These are phyloP conservation scores for Solanum corneliomulleri DNA, from an alignment of 257 asterid species.

Conservation along the genomic window DNA sequence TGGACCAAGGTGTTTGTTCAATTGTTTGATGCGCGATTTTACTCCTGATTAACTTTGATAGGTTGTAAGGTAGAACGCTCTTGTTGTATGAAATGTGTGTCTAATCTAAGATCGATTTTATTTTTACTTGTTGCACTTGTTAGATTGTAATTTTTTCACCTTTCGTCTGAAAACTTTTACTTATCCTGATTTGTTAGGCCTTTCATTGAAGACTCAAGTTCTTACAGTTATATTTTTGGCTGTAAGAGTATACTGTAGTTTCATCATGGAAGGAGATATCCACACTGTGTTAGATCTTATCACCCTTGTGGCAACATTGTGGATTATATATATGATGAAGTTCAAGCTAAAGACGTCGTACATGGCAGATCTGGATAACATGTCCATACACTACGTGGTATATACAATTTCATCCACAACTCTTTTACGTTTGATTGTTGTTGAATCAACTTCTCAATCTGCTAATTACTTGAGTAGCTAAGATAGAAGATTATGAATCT, in stretches of 20 bases:
- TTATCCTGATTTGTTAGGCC: constrained; percentile 29
- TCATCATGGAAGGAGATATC: constrained; percentile 63
- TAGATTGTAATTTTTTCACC: neutral
- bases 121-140: neutral
- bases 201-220: constrained; percentile 78
- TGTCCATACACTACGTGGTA: constrained; percentile 65
- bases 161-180: neutral
- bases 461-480: neutral
- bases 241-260: constrained; percentile 57
- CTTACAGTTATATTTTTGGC: constrained; percentile 72
- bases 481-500: neutral
- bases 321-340: constrained; percentile 84
- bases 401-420: neutral
- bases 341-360: constrained; percentile 64
- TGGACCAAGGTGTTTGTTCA: neutral
- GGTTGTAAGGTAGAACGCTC: neutral
- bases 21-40: neutral
- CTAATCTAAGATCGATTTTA: neutral
- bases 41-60: neutral
- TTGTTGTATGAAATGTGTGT: neutral
- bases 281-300: constrained; percentile 74
- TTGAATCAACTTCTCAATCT: neutral
- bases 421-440: neutral
- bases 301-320: constrained; percentile 72
- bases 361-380: constrained; percentile 48